phyloP scores from a whole-genome alignment of 306 rosid genomes.

The Glycine soja region DNA sequence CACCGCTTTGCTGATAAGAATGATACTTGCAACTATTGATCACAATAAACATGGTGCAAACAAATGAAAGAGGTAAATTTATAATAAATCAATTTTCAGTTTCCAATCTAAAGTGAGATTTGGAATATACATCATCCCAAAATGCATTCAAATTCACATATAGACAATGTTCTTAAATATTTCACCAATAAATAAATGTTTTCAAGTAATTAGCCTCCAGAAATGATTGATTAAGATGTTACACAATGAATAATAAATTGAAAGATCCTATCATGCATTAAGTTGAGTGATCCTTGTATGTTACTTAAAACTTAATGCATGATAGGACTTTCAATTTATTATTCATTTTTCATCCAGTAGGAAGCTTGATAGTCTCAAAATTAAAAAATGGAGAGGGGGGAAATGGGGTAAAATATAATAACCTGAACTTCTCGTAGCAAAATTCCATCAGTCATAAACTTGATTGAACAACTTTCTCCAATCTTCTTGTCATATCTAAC shows the following conservation, averaged over 20 bases:
- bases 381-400: neutral
- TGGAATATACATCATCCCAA: conserved; percentile 12
- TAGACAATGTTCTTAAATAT: conserved; percentile 25
- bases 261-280: conserved; percentile 3
- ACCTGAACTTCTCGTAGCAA: conserved; percentile 96
- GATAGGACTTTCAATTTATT: no score
- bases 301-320: no score
- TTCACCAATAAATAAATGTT: conserved; percentile 1
- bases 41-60: conserved; percentile 23
- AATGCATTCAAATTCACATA: conserved; percentile 10
- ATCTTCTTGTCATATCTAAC: conserved; percentile 90
- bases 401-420: conserved; percentile 43
- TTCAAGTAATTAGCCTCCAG: neutral
- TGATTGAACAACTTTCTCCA: conserved; percentile 82
- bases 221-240: conserved; percentile 27
- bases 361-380: conserved; percentile 17
- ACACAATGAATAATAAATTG: conserved; percentile 16
- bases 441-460: conserved; percentile 98
- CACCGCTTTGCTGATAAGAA: conserved; percentile 11
- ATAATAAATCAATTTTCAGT: conserved; percentile 9
- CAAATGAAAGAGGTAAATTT: conserved; percentile 25
- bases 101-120: conserved; percentile 31
- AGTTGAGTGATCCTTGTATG: no score
- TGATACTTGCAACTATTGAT: neutral
- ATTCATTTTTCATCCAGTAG: conserved; percentile 21